phyloP scores from a whole-genome alignment of 176 grass and related monocot species.

The Oryza brachyantha region DNA sequence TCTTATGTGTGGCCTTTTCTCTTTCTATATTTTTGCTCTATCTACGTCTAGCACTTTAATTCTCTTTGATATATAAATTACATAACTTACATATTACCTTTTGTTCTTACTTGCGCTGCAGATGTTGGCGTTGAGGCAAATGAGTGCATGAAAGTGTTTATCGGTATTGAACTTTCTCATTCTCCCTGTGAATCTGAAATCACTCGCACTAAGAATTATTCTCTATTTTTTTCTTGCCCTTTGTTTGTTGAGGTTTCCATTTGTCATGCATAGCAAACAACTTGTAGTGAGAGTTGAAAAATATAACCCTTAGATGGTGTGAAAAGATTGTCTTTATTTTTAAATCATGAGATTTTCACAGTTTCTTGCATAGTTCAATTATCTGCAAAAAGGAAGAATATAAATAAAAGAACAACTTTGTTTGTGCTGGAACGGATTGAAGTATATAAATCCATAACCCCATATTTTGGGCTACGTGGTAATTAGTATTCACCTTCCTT shows the following conservation, averaged over 20 bases:
- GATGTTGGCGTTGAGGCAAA: slow-evolving; percentile 82
- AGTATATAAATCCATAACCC: not conserved
- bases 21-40: not conserved
- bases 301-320: not conserved
- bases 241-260: not conserved
- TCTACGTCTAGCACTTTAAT: not conserved
- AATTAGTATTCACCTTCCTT: not conserved
- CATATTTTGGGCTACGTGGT: slow-evolving; percentile 19
- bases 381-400: not conserved
- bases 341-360: not conserved
- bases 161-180: slow-evolving; percentile 46
- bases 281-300: not conserved
- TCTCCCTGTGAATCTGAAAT: not conserved
- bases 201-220: not conserved
- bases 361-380: not conserved
- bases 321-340: not conserved
- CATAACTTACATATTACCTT: slow-evolving; percentile 4
- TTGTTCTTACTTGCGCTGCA: slow-evolving; percentile 31
- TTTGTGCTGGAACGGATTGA: not conserved
- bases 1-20: not conserved
- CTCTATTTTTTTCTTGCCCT: not conserved
- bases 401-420: not conserved
- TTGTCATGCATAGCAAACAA: not conserved
- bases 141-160: slow-evolving; percentile 81
- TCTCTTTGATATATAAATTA: not conserved